Conservation (phyloP, 306 rosid species). For the Geum urbanum region DNA sequence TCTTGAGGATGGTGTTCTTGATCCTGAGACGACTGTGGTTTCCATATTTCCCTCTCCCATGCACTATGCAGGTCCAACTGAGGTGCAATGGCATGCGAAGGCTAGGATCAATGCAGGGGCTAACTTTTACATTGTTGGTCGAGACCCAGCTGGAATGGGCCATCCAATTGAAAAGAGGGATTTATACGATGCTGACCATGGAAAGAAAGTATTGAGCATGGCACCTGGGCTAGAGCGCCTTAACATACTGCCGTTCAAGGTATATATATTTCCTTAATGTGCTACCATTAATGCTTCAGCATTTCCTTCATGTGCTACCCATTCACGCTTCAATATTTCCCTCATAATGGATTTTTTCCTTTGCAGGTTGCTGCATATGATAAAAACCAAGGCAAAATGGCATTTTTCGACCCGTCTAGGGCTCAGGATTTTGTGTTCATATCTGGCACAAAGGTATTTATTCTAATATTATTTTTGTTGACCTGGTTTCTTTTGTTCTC, state of each 20-base stretch:
- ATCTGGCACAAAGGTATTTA: conserved; percentile 88
- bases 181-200: conserved; percentile 94
- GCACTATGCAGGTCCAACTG: conserved; percentile 99
- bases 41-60: conserved; percentile 99
- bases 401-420: conserved; percentile 93
- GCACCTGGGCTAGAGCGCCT: conserved; percentile 97
- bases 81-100: conserved; percentile 99
- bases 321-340: background rate
- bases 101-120: conserved; percentile 99
- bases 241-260: conserved; percentile 97
- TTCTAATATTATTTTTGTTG: conserved; percentile 1
- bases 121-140: conserved; percentile 94
- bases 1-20: conserved; percentile 97
- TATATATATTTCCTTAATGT: conserved; percentile 23
- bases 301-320: conserved; percentile 22
- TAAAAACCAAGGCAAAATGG: conserved; percentile 91
- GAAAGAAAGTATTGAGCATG: conserved; percentile 96
- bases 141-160: conserved; percentile 99
- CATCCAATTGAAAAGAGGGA: conserved; percentile 91
- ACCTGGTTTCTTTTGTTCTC: background rate
- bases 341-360: conserved; percentile 19
- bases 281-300: background rate
- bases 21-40: conserved; percentile 95
- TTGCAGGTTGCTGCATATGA: conserved; percentile 97
- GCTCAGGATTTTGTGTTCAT: conserved; percentile 89